A percentile compares a stretch with the other conserved stretches of the same genome.
Conservation (phyloP, 2,329 filamentous ascomycete species). For the Stachybotrys echinatus region DNA sequence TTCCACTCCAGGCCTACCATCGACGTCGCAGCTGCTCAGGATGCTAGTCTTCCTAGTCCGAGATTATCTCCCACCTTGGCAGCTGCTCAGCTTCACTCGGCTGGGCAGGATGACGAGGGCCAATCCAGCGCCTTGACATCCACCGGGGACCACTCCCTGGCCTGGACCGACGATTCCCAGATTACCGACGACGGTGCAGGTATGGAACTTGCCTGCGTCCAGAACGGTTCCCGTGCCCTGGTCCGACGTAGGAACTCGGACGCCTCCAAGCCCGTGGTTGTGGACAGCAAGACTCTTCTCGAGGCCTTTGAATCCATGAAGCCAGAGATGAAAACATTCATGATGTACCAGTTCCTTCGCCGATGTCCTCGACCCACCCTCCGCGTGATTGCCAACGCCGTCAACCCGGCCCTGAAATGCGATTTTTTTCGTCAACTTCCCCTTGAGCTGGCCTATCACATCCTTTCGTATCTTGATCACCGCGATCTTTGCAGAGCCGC, state of each 20-base stretch:
- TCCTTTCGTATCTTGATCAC: constrained; percentile 80
- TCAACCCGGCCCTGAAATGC: constrained; percentile 91
- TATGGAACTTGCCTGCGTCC: constrained; percentile 18
- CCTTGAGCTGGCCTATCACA: constrained; percentile 78
- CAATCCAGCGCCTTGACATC: constrained; percentile 25
- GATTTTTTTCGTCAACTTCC: constrained; percentile 85
- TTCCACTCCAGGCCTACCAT: constrained; percentile 49
- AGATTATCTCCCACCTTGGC: constrained; percentile 88
- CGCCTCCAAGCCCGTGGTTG: constrained; percentile 34
- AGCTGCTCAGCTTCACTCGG: constrained; percentile 50
- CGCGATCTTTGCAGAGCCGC: constrained; percentile 84
- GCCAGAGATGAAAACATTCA: constrained; percentile 84
- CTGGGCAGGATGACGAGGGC: constrained; percentile 39
- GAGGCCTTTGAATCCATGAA: constrained; percentile 90
- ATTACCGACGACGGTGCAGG: constrained; percentile 23
- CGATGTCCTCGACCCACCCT: constrained; percentile 84
- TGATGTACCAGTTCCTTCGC: constrained; percentile 93
- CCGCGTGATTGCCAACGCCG: constrained; percentile 81
- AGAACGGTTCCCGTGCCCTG: constrained; percentile 17
- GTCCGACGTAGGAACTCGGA: constrained; percentile 15
- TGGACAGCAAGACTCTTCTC: constrained; percentile 81
- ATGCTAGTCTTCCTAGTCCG: constrained; percentile 90
- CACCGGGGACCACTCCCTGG: constrained; percentile 17
- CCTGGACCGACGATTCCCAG: constrained; percentile 37
- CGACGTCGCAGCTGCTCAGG: constrained; percentile 70